Base-by-base conservation (phyloP, 2,329 filamentous ascomycete species). In the Cordyceps sp. region DNA sequence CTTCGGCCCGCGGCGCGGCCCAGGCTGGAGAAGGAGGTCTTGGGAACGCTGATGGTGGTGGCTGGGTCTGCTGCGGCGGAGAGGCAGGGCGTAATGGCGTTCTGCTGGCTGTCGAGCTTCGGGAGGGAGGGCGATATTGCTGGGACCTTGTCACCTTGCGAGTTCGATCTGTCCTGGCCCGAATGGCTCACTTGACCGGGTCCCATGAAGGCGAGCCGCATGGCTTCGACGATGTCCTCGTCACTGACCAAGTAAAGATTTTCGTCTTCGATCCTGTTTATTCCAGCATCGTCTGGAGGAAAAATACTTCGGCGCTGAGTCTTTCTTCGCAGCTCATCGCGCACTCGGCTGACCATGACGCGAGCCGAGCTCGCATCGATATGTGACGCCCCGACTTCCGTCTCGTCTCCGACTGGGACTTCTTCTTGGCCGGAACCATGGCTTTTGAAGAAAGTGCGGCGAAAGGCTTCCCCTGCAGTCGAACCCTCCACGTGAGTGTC, bases 1-100 rank as follows among this genome's bases (percentile, higher is more conserved):
- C 43, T 33, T 18, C 43, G 41, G 24, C 41, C 39, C 30, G 49
- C 41, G 2, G 30, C 33, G 8, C 38, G 33, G 21, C 41, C 41
- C 7, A 44, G 33, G 10, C 36, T 42, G 6, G 52, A 36, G 21
- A 53, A 54, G 2, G 47, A 45, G 10, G 51, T 47, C 23, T 37
- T 42, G 6, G 53, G 51, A 17, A 48, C 16, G 35, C 41, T 54
- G 26, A 56, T 46, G 1, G 52, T 57, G 2, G 48, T 55, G 5
- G 48, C 47, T 28, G 53, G 47, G 26, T 53, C 50, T 13, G 44
- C 45, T 9, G 34, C 29, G 6, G 38, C 40, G 5, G 41, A 39
- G 14, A 39, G 37, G 8, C 41, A 42, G 5, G 45, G 41, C 12
- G 42, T 35, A 21, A 54, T 52, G 1, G 41, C 35, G 10, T 43